These are phyloP conservation scores for Salmacisia buchloeana DNA, from an alignment of 1,284 basidiomycete genomes.

Conservation along the genomic window DNA sequence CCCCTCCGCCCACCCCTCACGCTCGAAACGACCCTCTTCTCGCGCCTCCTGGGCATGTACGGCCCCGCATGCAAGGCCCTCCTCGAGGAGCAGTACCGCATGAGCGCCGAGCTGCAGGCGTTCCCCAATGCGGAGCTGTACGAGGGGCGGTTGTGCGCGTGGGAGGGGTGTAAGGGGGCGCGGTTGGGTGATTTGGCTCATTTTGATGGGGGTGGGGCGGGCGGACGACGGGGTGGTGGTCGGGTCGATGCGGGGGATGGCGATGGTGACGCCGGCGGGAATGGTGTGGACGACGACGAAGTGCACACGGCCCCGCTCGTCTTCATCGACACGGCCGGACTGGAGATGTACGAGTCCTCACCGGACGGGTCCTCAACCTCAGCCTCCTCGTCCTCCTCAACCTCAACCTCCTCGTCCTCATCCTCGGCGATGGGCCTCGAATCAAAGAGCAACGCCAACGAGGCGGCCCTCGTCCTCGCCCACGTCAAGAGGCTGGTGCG, in stretches of 20 bases:
- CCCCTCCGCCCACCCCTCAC: constrained; percentile 64
- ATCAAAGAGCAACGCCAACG: constrained; percentile 8
- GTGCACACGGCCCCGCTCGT: constrained; percentile 68
- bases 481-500: constrained; percentile 75
- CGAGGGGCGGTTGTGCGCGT: constrained; percentile 65
- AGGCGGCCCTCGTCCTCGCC: constrained; percentile 61
- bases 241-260: no score
- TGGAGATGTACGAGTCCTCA: constrained; percentile 8
- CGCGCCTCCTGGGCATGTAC: constrained; percentile 79
- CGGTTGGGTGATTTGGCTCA: constrained; percentile 63
- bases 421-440: not conserved
- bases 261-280: constrained; percentile 21
- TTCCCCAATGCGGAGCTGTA: constrained; percentile 85
- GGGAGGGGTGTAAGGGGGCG: constrained; percentile 66
- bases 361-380: not conserved
- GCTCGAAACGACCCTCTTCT: constrained; percentile 83
- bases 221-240: no score
- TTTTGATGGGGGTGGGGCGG: no score
- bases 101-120: constrained; percentile 77
- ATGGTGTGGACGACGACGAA: constrained; percentile 64
- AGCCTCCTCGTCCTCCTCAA: not conserved
- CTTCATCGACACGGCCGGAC: constrained; percentile 68
- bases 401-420: not conserved
- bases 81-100: constrained; percentile 63
- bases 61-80: constrained; percentile 76